Base-by-base conservation (phyloP, 371 early-diverging fungal genomes). In the Coemansia sp. region DNA sequence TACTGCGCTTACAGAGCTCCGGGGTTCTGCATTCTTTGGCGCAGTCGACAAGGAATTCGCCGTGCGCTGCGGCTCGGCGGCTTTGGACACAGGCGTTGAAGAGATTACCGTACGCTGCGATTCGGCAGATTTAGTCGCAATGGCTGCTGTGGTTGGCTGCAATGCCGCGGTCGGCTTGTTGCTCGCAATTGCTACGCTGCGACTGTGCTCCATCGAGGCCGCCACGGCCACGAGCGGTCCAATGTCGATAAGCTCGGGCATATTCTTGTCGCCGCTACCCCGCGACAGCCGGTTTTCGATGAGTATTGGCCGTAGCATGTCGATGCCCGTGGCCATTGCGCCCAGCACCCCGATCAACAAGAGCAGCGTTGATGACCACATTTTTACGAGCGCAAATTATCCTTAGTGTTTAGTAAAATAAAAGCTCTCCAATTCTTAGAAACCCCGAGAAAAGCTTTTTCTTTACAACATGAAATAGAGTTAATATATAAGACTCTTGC, bases 231-330 rank as follows among this genome's bases (percentile, higher is more conserved):
- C 59, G 4, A 60, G 43, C 2, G 55, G 54, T 8, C 59, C 60
- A 11, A 68, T 34, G 32, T 64, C 70, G 14, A 69, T 64, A 5
- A 60, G 29, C 36, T 54, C 63, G 12, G 62, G 63, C 71, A 65
- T 55, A n/a, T 61, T 51, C 16, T 9, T 62, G 42, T 65, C 55
- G 16, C 44, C 44, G 31, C 58, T 32, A 11, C 47, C 61, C 0
- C 51, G 60, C 33, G 66, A 61, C 4, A 61, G 39, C 14, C 38
- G 57, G 24, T 57, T 36, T 16, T 36, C 52, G 14, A 52, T 36
- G 10, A 52, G 7, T n/a, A 52, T 52, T 8, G 52, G 52, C 52
- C 9, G 36, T 7, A 24, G 24, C 24, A 36, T 36, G n/a, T 16
- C 36, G 36, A 18, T 18, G 9, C 46, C 46, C 3, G 9, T 44